Conservation (phyloP, 1,139 yeast genomes). For the Maudiozyma humilis region DNA sequence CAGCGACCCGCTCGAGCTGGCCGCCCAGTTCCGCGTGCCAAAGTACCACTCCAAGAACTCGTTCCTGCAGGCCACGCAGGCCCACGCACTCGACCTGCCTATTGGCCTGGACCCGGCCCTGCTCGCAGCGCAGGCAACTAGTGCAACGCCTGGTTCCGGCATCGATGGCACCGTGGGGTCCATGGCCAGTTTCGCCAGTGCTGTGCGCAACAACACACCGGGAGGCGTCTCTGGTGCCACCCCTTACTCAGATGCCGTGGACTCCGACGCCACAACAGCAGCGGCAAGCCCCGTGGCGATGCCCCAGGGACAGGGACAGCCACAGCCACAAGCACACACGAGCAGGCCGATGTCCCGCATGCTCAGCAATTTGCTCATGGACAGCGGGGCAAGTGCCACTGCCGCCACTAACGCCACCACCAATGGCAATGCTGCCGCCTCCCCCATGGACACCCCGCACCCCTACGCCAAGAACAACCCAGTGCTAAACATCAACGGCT, state of each 20-base stretch:
- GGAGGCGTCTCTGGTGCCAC: too few species aligned
- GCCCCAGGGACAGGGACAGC: background rate
- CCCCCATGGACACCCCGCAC: background rate
- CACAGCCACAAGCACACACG: too few species aligned
- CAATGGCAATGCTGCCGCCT: background rate
- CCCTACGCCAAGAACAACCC: constrained; percentile 1
- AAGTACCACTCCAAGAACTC: constrained; percentile 33
- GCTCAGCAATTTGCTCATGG: constrained; percentile 19
- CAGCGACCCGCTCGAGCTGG: constrained; percentile 33
- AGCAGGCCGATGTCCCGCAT: constrained; percentile 16
- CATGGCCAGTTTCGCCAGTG: background rate
- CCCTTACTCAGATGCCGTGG: background rate
- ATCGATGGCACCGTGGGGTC: constrained; percentile 6
- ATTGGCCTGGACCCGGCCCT: constrained; percentile 17
- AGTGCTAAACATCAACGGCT: constrained; percentile 25
- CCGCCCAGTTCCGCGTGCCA: constrained; percentile 32
- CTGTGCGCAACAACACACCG: background rate
- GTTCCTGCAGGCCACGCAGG: constrained; percentile 25
- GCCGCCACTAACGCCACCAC: constrained; percentile 10
- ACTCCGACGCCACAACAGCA: constrained; percentile 2
- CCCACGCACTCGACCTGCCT: constrained; percentile 27
- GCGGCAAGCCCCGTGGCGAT: constrained; percentile 1
- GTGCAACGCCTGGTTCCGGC: too few species aligned
- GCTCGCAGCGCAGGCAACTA: too few species aligned
- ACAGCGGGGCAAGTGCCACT: constrained; percentile 11